phyloP scores from a whole-genome alignment of 140 eudicot genomes.

The Ambrosia hybrid region DNA sequence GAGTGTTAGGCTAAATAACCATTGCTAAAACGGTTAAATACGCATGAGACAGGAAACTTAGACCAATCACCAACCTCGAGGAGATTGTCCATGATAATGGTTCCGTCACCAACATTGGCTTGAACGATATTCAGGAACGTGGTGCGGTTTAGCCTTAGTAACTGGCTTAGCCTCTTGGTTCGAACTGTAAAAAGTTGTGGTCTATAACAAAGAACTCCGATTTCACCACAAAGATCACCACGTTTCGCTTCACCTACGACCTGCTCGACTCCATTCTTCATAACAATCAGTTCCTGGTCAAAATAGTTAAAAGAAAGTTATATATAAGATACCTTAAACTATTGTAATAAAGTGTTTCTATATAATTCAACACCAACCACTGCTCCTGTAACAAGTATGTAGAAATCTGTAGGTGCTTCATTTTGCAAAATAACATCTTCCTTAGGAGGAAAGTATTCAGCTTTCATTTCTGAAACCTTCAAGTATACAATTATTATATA shows the following conservation, averaged over 20 bases:
- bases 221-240: slow-evolving; percentile 57
- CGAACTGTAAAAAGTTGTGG: slow-evolving; percentile 62
- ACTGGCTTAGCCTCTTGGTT: slow-evolving; percentile 48
- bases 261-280: slow-evolving; percentile 50
- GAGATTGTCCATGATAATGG: slow-evolving; percentile 53
- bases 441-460: slow-evolving; percentile 64
- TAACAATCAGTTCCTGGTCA: slow-evolving; percentile 43
- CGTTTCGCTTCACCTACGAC: slow-evolving; percentile 45
- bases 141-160: slow-evolving; percentile 48
- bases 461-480: slow-evolving; percentile 74
- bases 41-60: background rate
- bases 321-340: background rate
- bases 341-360: background rate
- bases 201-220: slow-evolving; percentile 51
- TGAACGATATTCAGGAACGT: slow-evolving; percentile 49
- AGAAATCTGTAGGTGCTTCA: slow-evolving; percentile 65
- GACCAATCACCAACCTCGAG: slow-evolving; percentile 31
- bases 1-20: too few relatives aligned
- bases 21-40: too few relatives aligned
- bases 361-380: slow-evolving; percentile 38
- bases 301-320: background rate
- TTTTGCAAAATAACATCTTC: slow-evolving; percentile 63
- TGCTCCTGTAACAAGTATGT: slow-evolving; percentile 57
- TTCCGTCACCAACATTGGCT: slow-evolving; percentile 49
- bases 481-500: background rate